Evolutionary conservation across 768 basidiomycete species (phyloP), one percentile per base, ranked within the genome.

Genomic region (Boletellus ananas): DNA sequence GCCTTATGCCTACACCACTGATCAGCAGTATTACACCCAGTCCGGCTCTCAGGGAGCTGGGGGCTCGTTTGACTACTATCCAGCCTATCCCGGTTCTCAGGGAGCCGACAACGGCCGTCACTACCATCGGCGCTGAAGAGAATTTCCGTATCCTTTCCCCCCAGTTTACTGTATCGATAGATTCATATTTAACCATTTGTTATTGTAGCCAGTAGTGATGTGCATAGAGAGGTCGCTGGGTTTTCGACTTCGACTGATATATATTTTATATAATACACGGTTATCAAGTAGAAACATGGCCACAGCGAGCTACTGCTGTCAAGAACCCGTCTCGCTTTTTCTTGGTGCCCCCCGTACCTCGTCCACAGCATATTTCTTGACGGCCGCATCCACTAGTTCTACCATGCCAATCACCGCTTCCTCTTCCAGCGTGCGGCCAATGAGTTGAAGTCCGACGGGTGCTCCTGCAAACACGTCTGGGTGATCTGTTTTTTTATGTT

Each of bases 321-420:
- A 11, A 37, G 37, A 9, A 25, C 42, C 4, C 9, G 14, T 23
- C 8, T 25, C 25, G 36, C 37, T 25, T 34, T 17, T 29, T 37
- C 23, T 10, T 27, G 11, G 14, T 4, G 16, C 34, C 41, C 35
- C 27, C 43, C 43, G 44, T 25, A 9, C 7, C 13, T 25, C 6
- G 8, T 18, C 27, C 18, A 27, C 29, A 5, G 12, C 36, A 29
- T 58, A 23, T 39, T 52, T 63, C 58, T 65, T 70, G 6, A 74
- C 45, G 11, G 74, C 73, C 3, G 56, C 62, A 23, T 72, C 71
- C 12, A 77, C 72, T 6, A 77, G 60, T 54, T 76, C 75, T 4
- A 72, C 71, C 73, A 79, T 75, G 5, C 62, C 66, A 10, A 80
- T 67, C 16, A 80, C 75, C 0, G 75, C 79, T 58, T 80, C 79